Evolutionary conservation across 495 filamentous ascomycete species (phyloP), one percentile per base, ranked within the genome.

Genomic region (Hypoxylon perforatum): DNA sequence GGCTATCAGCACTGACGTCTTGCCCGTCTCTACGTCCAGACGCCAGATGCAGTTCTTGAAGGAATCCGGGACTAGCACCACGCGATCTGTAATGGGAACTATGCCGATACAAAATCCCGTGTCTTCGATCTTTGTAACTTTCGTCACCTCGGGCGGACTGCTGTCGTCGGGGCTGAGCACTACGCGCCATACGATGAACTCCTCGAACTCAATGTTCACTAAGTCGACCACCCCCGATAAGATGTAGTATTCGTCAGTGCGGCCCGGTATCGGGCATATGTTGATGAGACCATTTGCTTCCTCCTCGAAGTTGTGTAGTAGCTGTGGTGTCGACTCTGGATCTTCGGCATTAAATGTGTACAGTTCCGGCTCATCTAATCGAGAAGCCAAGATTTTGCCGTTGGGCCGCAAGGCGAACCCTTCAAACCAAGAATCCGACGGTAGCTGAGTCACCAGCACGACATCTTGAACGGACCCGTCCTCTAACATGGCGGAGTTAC

Each of bases 381-480:
- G 73, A 15, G 66, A 63, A 21, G 70, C 64, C 35, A 75, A 48
- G 15, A 73, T 67, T 14, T 60, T 67, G 61, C 73, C 73, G 42
- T 75, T 71, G 11, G 73, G 73, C 2, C 73, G 70, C 14, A 73
- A 28, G 18, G 63, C 58, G 51, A 75, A 62, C 7, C 67, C 70
- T 35, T 75, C 73, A 19, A 73, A 75, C 73, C 73, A 75, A 1
- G 67, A 69, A 15, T 73, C 71, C 21, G 70, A 73, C 14, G 73
- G 73, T 21, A 73, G 21, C 53, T 75, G 73, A 14, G 70, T 73
- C 53, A 75, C 69, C 45, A 73, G 57, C 25, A 75, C 65, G 9
- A 71, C 57, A 18, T 75, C 73, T 53, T 73, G 36, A 21, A 53
- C 41, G 17, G 62, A 62, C 28, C 46, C 44, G 58, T 63, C 63